phyloP scores from a whole-genome alignment of 129 eudicot species.

The Chrysanthemum seticuspe region DNA sequence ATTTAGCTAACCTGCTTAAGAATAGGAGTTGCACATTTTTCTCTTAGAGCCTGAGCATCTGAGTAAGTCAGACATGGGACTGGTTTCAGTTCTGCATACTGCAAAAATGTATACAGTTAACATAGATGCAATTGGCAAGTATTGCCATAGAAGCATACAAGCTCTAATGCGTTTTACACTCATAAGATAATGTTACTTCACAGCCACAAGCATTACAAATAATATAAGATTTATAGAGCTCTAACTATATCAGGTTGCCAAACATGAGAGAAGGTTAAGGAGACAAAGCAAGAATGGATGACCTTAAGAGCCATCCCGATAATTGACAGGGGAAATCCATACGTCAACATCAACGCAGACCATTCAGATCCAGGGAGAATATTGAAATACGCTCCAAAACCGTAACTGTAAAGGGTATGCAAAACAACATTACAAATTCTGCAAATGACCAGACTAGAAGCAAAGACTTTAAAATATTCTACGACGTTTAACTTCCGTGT shows the following conservation, averaged over 20 bases:
- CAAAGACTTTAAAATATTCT: no score
- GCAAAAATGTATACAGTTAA: constrained; percentile 30
- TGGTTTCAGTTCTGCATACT: constrained; percentile 99
- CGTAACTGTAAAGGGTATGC: constrained; percentile 52
- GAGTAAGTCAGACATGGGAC: constrained; percentile 91
- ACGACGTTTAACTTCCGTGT: constrained; percentile 6
- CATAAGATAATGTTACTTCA: constrained; percentile 12
- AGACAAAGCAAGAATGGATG: constrained; percentile 10
- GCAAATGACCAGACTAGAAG: neutral
- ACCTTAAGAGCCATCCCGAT: constrained; percentile 99
- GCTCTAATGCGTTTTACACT: neutral
- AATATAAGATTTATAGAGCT: no score
- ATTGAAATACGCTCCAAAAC: constrained; percentile 97
- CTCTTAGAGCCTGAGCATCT: constrained; percentile 78
- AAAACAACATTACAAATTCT: constrained; percentile 4
- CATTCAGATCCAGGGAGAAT: constrained; percentile 99
- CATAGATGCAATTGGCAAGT: neutral
- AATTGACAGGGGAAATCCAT: constrained; percentile 94
- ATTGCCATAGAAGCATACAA: neutral
- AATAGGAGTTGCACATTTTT: constrained; percentile 81
- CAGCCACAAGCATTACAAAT: no score
- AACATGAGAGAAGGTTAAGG: no score
- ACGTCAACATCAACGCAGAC: constrained; percentile 96
- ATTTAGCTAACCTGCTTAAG: constrained; percentile 68
- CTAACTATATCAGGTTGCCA: no score